phyloP scores from a whole-genome alignment of 106 monocot genomes.

The Platanthera guangdongensis region DNA sequence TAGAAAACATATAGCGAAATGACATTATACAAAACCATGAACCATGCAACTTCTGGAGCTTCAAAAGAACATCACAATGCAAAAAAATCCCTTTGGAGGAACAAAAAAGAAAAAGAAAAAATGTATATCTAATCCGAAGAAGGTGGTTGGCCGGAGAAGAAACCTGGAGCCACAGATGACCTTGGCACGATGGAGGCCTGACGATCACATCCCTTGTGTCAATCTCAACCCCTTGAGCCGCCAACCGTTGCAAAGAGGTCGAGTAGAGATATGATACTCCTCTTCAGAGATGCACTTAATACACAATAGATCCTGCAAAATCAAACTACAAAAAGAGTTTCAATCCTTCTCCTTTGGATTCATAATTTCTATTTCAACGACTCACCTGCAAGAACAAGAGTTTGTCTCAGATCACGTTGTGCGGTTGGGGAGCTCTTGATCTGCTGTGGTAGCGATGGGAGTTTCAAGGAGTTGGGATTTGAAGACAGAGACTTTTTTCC shows the following conservation, averaged over 20 bases:
- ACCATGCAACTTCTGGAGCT: too few relatives aligned
- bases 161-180: too few relatives aligned
- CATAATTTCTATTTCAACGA: background rate
- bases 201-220: conserved; percentile 20
- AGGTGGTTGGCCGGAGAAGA: too few relatives aligned
- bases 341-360: background rate
- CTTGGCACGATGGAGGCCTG: background rate
- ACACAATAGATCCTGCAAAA: conserved; percentile 60
- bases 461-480: conserved; percentile 65
- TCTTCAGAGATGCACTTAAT: conserved; percentile 72
- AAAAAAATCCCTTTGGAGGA: too few relatives aligned
- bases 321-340: background rate
- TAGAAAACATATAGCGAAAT: too few relatives aligned
- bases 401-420: conserved; percentile 60
- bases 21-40: too few relatives aligned
- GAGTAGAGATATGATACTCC: conserved; percentile 71
- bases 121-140: too few relatives aligned
- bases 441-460: conserved; percentile 47
- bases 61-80: too few relatives aligned
- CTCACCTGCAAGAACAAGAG: conserved; percentile 80
- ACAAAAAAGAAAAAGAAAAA: too few relatives aligned
- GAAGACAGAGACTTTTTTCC: conserved; percentile 56
- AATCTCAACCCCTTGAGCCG: conserved; percentile 28
- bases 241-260: conserved; percentile 76
- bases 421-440: conserved; percentile 37